These are phyloP conservation scores for Aspergillus wentii DNA, from an alignment of 495 filamentous ascomycete genomes.

Conservation along the genomic window DNA sequence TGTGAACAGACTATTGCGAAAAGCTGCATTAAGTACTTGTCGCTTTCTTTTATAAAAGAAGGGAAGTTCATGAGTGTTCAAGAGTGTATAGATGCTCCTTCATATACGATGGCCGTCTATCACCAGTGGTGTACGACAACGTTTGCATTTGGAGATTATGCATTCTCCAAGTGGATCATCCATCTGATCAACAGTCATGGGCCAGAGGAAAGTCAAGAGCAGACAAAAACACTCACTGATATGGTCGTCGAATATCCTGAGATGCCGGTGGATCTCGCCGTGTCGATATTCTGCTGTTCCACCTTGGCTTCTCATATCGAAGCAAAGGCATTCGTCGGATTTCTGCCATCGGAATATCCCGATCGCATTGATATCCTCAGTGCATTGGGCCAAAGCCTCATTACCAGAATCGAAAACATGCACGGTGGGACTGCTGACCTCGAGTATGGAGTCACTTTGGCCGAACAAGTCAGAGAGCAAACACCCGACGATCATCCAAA, in stretches of 20 bases:
- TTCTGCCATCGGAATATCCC: background rate
- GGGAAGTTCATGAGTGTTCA: background rate
- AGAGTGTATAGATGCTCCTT: background rate
- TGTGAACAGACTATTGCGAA: conserved; percentile 1
- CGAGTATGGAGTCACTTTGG: too few relatives aligned
- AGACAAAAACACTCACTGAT: too few relatives aligned
- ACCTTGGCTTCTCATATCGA: background rate
- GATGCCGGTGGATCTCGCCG: background rate
- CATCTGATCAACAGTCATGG: too few relatives aligned
- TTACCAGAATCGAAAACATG: too few relatives aligned
- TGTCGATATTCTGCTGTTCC: background rate
- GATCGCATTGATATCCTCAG: background rate
- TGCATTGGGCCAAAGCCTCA: too few relatives aligned
- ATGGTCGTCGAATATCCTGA: too few relatives aligned
- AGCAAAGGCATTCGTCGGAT: background rate
- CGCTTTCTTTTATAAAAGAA: background rate
- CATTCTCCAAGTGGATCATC: conserved; percentile 2
- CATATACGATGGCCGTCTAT: background rate
- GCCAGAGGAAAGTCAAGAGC: too few relatives aligned
- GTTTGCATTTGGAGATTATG: conserved; percentile 2
- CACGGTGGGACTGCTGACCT: too few relatives aligned
- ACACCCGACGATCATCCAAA: too few relatives aligned
- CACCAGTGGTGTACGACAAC: background rate
- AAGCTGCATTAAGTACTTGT: conserved; percentile 1
- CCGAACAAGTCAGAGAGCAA: too few relatives aligned